Base-by-base conservation (phyloP, 106 monocot genomes). In the Platanthera guangdongensis region DNA sequence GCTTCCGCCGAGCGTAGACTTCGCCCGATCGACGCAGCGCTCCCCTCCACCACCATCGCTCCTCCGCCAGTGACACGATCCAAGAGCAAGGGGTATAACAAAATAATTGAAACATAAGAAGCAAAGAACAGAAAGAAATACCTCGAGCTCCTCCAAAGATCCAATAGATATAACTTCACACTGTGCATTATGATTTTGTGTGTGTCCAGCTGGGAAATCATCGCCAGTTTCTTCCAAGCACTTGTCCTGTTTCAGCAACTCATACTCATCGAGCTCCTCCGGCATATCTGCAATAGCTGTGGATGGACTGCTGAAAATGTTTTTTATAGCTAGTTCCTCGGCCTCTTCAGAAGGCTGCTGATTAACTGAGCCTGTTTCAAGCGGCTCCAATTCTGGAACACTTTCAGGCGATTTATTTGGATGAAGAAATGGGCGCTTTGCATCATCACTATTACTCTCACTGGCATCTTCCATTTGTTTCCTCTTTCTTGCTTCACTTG, bases 71-170 rank as follows among this genome's bases (percentile, higher is more conserved):
- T n/a, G n/a, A n/a, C n/a, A n/a, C n/a, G n/a, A n/a, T n/a, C n/a
- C n/a, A n/a, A n/a, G n/a, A n/a, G n/a, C n/a, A n/a, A n/a, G n/a
- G n/a, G n/a, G n/a, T n/a, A n/a, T n/a, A n/a, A n/a, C n/a, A n/a
- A n/a, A n/a, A 12, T 46, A 16, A 67, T 75, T 25, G 7, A 63
- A n/a, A 73, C 18, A 52, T 74, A 77, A 5, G 48, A 72, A 48
- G 15, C 72, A 54, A 80, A 74, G 53, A 78, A 2, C 14, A 75
- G 13, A 80, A 78, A 16, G 47, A 9, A 86, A 65, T 47, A 97
- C 96, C 96, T 97, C 96, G 75, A 97, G 91, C 82, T 93, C 96
- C 81, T 93, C 91, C 10, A 85, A 9, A 50, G 65, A 64, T 75
- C 76, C 78, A 79, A 83, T 87, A 50, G 39, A 78, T 47, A 53